A percentile compares a stretch with the other conserved stretches of the same genome.
Conservation (phyloP, 768 basidiomycete species). For the Pulveroboletus sp. region DNA sequence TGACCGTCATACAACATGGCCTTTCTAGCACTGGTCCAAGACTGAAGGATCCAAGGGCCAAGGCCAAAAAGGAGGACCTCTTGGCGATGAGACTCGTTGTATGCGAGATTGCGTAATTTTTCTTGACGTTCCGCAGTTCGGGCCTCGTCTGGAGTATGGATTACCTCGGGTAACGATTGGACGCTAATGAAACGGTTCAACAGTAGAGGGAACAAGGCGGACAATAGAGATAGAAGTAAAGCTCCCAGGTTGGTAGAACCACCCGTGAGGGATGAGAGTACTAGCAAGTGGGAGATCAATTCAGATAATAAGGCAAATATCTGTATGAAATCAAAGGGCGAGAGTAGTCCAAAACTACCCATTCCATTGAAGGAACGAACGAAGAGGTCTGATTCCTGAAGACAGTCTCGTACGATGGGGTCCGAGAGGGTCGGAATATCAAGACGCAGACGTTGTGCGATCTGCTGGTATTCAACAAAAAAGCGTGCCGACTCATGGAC, state of each 20-base stretch:
- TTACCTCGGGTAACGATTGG: slow-evolving; percentile 39
- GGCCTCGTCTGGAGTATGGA: slow-evolving; percentile 52
- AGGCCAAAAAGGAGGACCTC: slow-evolving; percentile 82
- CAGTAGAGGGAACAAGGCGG: slow-evolving; percentile 56
- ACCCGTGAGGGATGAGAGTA: slow-evolving; percentile 62
- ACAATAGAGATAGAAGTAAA: slow-evolving; percentile 57
- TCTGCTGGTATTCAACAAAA: slow-evolving; percentile 72
- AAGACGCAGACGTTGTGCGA: slow-evolving; percentile 70
- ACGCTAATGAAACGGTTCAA: slow-evolving; percentile 48
- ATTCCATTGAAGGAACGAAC: slow-evolving; percentile 73
- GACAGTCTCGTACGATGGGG: slow-evolving; percentile 66
- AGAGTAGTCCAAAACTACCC: slow-evolving; percentile 73
- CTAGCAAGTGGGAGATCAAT: slow-evolving; percentile 64
- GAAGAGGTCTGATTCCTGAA: slow-evolving; percentile 85
- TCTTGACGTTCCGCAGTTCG: slow-evolving; percentile 69
- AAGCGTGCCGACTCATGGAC: slow-evolving; percentile 72
- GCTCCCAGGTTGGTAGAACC: slow-evolving; percentile 50
- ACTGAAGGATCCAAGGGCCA: slow-evolving; percentile 77
- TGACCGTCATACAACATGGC: slow-evolving; percentile 56
- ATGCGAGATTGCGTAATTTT: slow-evolving; percentile 67
- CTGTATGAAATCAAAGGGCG: slow-evolving; percentile 75
- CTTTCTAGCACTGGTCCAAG: slow-evolving; percentile 67
- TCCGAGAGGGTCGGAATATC: slow-evolving; percentile 78
- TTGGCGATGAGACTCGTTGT: slow-evolving; percentile 71
- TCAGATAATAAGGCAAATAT: slow-evolving; percentile 69